A percentile compares a stretch with the other conserved stretches of the same genome.
Conservation (phyloP, 352 stramenopile genomes). For the Pythium scleroteichum region DNA sequence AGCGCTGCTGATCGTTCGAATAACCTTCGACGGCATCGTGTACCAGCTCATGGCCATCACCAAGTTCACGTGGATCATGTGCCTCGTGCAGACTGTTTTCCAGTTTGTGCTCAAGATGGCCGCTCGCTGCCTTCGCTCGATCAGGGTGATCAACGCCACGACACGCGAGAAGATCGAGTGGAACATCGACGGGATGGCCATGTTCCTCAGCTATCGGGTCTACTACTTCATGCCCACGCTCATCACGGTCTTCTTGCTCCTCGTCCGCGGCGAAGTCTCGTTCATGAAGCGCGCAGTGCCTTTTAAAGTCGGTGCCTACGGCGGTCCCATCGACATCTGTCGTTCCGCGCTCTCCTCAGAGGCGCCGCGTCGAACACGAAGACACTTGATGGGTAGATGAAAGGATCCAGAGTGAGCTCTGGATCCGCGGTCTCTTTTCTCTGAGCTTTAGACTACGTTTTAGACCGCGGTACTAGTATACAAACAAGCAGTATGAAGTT, state of each 20-base stretch:
- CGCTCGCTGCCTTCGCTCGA: constrained; percentile 32
- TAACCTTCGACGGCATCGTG: constrained; percentile 41
- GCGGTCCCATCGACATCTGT: constrained; percentile 34
- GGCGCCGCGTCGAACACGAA: no score
- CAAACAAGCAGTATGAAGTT: no score
- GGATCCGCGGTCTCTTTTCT: no score
- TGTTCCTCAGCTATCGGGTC: constrained; percentile 56
- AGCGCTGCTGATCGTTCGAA: constrained; percentile 44
- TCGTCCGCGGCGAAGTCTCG: constrained; percentile 29
- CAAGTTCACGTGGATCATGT: constrained; percentile 61
- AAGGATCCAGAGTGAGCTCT: no score
- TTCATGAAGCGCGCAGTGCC: constrained; percentile 42
- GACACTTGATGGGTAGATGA: no score
- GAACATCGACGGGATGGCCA: constrained; percentile 41
- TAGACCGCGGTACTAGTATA: no score
- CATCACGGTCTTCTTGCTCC: constrained; percentile 38
- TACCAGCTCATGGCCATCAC: constrained; percentile 49
- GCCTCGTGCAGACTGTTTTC: constrained; percentile 39
- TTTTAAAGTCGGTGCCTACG: constrained; percentile 36
- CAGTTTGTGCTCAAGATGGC: constrained; percentile 34
- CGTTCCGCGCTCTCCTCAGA: no score
- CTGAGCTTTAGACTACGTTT: no score
- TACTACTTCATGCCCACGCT: constrained; percentile 51
- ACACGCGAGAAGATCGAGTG: constrained; percentile 41
- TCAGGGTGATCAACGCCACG: constrained; percentile 36